Evolutionary conservation across 768 basidiomycete species (phyloP).

Genomic region (Mycena galopus): DNA sequence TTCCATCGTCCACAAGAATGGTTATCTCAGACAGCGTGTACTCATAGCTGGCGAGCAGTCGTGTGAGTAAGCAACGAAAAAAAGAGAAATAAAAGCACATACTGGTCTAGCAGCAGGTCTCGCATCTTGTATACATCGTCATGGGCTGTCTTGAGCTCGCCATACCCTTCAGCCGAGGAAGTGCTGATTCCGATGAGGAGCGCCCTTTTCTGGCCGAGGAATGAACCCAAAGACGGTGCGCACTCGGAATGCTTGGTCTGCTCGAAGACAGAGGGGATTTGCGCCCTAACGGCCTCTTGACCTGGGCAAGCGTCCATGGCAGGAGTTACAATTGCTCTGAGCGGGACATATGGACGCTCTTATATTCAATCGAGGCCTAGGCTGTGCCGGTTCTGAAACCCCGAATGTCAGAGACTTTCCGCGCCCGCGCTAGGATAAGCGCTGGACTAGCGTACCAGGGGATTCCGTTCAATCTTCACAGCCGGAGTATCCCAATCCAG

Average conservation of each 20-base stretch:
- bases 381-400: not conserved
- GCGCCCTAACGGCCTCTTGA: not conserved
- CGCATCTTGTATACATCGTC: constrained; percentile 15
- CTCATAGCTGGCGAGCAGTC: constrained; percentile 2
- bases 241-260: not conserved
- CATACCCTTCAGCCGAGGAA: not conserved
- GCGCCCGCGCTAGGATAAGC: no score
- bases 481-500: not conserved
- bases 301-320: not conserved
- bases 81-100: not conserved
- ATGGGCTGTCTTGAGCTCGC: constrained; percentile 18
- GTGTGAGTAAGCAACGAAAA: not conserved
- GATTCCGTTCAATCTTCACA: not conserved
- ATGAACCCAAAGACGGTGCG: not conserved
- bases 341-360: not conserved
- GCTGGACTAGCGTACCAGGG: not conserved
- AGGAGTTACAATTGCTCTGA: not conserved
- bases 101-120: constrained; percentile 19
- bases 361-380: not conserved
- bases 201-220: constrained; percentile 15
- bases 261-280: not conserved
- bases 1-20: constrained; percentile 18
- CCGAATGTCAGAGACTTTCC: not conserved
- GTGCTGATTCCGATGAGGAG: constrained; percentile 26
- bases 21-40: constrained; percentile 19